These are phyloP conservation scores for Rhizopogon sp. DNA, from an alignment of 768 basidiomycete genomes.

Conservation along the genomic window DNA sequence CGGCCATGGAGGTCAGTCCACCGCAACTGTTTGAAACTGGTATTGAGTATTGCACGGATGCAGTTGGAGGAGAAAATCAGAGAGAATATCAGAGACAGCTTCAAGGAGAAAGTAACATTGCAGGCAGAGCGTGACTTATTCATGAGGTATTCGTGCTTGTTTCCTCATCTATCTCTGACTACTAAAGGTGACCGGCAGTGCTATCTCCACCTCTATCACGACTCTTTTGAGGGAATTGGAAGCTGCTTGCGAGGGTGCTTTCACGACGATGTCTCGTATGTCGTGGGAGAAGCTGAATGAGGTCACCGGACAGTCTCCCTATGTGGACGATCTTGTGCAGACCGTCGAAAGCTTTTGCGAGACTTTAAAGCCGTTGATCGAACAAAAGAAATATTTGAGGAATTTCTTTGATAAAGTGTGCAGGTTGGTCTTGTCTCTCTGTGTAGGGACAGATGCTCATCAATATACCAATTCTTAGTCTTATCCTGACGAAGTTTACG, in stretches of 20 bases:
- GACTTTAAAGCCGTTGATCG: slow-evolving; percentile 71
- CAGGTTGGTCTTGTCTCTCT: slow-evolving; percentile 46
- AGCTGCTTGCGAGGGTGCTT: slow-evolving; percentile 71
- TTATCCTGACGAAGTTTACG: slow-evolving; percentile 84
- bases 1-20: slow-evolving; percentile 70
- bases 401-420: slow-evolving; percentile 94
- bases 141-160: slow-evolving; percentile 54
- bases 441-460: background rate
- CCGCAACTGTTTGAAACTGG: background rate
- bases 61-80: slow-evolving; percentile 92
- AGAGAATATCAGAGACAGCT: slow-evolving; percentile 72
- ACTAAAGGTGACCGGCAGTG: slow-evolving; percentile 37
- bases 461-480: slow-evolving; percentile 35
- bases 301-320: slow-evolving; percentile 84
- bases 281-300: slow-evolving; percentile 77
- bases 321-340: slow-evolving; percentile 71
- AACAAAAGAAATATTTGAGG: slow-evolving; percentile 91
- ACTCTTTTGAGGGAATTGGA: slow-evolving; percentile 84
- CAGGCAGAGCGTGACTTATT: slow-evolving; percentile 87
- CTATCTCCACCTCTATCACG: slow-evolving; percentile 79
- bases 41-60: background rate
- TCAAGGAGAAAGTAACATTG: slow-evolving; percentile 74
- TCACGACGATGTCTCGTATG: slow-evolving; percentile 69
- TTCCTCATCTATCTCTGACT: background rate
- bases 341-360: slow-evolving; percentile 75